Percentiles rank a stretch among this genome's conserved stretches.
phyloP scores from a whole-genome alignment of 352 stramenopile species.

The Phytopythium kandeliae region DNA sequence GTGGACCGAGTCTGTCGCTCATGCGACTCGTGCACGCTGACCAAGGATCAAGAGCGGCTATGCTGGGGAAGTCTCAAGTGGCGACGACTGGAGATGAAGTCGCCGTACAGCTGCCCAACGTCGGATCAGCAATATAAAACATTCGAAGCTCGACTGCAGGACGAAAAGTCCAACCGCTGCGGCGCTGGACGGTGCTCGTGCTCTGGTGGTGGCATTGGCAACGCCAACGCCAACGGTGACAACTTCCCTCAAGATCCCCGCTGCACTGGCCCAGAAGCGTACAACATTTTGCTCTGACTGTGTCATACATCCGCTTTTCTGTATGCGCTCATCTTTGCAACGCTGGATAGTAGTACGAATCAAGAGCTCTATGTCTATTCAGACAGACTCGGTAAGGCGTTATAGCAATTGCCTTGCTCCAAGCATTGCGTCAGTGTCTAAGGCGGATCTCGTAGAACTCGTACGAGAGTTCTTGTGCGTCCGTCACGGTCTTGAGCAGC shows the following conservation, averaged over 20 bases:
- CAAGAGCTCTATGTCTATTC: slow-evolving; percentile 1
- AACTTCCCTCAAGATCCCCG: slow-evolving; percentile 61
- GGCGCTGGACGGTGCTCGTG: slow-evolving; percentile 70
- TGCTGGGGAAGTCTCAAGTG: slow-evolving; percentile 56
- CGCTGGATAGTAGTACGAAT: not conserved
- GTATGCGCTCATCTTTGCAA: too few species aligned
- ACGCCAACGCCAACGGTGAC: slow-evolving; percentile 68
- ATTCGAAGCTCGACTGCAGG: slow-evolving; percentile 53
- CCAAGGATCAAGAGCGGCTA: slow-evolving; percentile 39
- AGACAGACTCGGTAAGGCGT: not conserved
- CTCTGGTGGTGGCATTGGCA: slow-evolving; percentile 52
- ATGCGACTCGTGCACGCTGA: slow-evolving; percentile 71
- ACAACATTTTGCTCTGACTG: slow-evolving; percentile 46
- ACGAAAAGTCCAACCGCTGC: slow-evolving; percentile 63
- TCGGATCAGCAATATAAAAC: slow-evolving; percentile 48
- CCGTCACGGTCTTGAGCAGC: slow-evolving; percentile 70
- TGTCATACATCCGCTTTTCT: slow-evolving; percentile 9
- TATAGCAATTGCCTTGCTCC: not conserved
- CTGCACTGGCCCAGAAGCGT: slow-evolving; percentile 54
- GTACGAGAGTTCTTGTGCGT: slow-evolving; percentile 77
- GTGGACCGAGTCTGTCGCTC: slow-evolving; percentile 59
- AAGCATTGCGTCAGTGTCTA: not conserved
- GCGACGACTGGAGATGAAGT: slow-evolving; percentile 53
- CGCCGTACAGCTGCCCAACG: slow-evolving; percentile 63
- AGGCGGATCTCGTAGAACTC: slow-evolving; percentile 83